These are phyloP conservation scores for Daphne laureola DNA, from an alignment of 441 rosid species.

Conservation along the genomic window DNA sequence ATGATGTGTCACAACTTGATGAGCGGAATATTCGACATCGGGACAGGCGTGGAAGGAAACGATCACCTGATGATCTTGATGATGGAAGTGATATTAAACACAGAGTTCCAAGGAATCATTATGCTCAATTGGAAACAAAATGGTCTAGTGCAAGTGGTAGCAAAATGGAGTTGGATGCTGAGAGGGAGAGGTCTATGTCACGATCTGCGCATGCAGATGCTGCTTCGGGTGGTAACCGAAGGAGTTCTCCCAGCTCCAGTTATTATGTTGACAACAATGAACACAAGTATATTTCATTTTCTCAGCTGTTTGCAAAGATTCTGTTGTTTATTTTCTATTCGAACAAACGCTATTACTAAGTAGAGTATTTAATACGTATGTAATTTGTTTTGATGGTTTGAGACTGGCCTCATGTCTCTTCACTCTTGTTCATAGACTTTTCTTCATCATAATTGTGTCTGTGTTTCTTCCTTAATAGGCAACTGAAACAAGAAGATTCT, in stretches of 20 bases:
- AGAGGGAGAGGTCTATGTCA: constrained; percentile 58
- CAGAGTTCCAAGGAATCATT: constrained; percentile 31
- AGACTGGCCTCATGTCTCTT: not conserved
- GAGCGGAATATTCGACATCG: constrained; percentile 53
- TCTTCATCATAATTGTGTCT: not conserved
- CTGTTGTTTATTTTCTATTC: constrained; percentile 2
- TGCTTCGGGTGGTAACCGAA: constrained; percentile 24
- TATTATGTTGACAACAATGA: constrained; percentile 64
- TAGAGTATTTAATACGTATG: not conserved
- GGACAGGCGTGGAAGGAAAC: constrained; percentile 62
- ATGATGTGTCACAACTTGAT: constrained; percentile 35
- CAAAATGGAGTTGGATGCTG: constrained; percentile 56
- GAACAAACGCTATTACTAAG: not conserved
- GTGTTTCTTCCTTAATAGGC: constrained; percentile 35
- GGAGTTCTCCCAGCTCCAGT: constrained; percentile 55
- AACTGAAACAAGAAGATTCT: constrained; percentile 40
- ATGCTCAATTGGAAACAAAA: constrained; percentile 42
- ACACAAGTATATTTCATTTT: constrained; percentile 41
- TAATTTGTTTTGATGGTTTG: not conserved
- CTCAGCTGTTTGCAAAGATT: constrained; percentile 1
- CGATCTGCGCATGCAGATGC: constrained; percentile 44
- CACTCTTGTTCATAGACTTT: not conserved
- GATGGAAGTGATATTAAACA: constrained; percentile 43
- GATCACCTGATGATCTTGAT: constrained; percentile 67
- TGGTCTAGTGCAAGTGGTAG: constrained; percentile 31